Base-by-base conservation (phyloP, 2,329 filamentous ascomycete genomes). In the Lecanicillium sp. region DNA sequence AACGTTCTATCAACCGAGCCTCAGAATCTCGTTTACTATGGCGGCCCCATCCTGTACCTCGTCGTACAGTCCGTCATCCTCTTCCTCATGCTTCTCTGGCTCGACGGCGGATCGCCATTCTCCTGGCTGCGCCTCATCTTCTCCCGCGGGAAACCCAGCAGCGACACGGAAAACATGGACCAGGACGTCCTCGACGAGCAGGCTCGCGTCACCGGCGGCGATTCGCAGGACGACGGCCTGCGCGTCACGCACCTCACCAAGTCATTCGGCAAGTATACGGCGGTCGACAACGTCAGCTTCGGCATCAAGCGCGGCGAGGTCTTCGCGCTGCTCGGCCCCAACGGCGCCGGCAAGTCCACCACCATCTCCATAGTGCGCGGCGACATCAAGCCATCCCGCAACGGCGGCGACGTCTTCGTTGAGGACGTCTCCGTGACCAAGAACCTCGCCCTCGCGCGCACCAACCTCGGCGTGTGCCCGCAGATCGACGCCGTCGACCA, bases 311-410 rank as follows among this genome's bases (percentile, higher is more conserved):
- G 79, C 41, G 85, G 87, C 42, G 86, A 95, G 62, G 86, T 95
- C 1, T 95, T 95, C 66, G 90, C 90, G 0, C 75, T 96, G 0
- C 77, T 97, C 1, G 90, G 90, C 0, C 90, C 90, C 14, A 95
- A 95, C 60, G 90, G 90, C 20, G 91, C 90, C 1, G 90, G 90
- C 49, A 96, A 96, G 59, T 89, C 84, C 0, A 95, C 90, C 0
- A 94, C 86, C 0, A 95, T 96, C 56, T 88, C 84, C 2, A 72
- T 95, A 36, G 89, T 97, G 55, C 81, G 90, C 52, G 91, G 91
- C n/a, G 90, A 96, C 58, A 77, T 91, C 23, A 81, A 82, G 44
- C 89, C 90, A 0, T 82, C 78, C 41, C 69, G 68, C 47, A 78
- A 81, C 46, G 78, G 79, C n/a, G 87, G 89, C 26, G 86, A 94